Evolutionary conservation across 2,329 filamentous ascomycete genomes (phyloP).

Genomic region (Claviceps purpurea): DNA sequence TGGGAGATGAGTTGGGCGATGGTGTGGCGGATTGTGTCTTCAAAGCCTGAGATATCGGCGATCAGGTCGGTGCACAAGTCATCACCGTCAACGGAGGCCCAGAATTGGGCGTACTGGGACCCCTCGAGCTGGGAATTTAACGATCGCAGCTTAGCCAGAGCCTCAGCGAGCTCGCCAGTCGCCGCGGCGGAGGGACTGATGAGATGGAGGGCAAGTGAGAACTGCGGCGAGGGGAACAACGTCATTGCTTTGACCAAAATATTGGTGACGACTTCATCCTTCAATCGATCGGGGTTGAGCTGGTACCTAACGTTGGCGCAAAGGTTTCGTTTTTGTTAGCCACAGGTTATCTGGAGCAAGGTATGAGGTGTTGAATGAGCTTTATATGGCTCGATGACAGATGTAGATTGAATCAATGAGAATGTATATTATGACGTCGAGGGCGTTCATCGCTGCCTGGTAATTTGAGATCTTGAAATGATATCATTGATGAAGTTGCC

Average conservation of each 20-base stretch:
- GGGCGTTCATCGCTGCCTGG: slow-evolving; percentile 48
- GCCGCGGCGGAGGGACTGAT: slow-evolving; percentile 64
- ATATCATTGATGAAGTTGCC: slow-evolving; percentile 52
- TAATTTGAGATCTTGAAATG: slow-evolving; percentile 96
- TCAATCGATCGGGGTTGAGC: slow-evolving; percentile 96
- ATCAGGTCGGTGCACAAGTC: slow-evolving; percentile 93
- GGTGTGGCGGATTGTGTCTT: slow-evolving; percentile 80
- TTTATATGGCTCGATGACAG: not conserved
- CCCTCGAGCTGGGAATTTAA: slow-evolving; percentile 82
- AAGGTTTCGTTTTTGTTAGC: not conserved
- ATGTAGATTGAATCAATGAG: slow-evolving; percentile 48
- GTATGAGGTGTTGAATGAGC: not conserved
- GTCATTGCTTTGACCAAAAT: slow-evolving; percentile 96
- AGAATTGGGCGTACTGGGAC: slow-evolving; percentile 85
- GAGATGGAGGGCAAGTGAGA: slow-evolving; percentile 85
- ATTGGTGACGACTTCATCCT: slow-evolving; percentile 96
- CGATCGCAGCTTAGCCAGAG: slow-evolving; percentile 71
- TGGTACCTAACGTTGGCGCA: slow-evolving; percentile 60
- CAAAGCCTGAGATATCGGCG: slow-evolving; percentile 87
- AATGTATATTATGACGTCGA: slow-evolving; percentile 22
- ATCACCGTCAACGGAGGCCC: slow-evolving; percentile 82
- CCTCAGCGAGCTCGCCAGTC: slow-evolving; percentile 69
- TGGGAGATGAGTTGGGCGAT: slow-evolving; percentile 82
- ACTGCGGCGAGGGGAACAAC: slow-evolving; percentile 92
- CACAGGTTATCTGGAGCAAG: not conserved